phyloP scores from a whole-genome alignment of 345 rosid genomes.

The Salix suchowensis region DNA sequence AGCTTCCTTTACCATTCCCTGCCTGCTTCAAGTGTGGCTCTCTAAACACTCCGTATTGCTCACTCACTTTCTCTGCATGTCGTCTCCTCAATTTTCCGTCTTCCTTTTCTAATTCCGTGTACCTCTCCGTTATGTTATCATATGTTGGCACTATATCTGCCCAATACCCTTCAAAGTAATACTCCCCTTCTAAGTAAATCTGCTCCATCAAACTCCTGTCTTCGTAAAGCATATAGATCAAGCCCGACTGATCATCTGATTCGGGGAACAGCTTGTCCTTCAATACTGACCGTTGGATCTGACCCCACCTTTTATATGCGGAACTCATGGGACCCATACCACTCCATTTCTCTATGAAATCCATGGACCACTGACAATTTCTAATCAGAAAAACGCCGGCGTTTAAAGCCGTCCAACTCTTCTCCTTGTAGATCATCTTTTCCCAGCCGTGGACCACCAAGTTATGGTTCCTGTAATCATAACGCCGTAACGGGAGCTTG shows the following conservation, averaged over 20 bases:
- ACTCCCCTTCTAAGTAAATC: conserved; percentile 70
- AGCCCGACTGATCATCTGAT: conserved; percentile 88
- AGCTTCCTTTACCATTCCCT: conserved; percentile 50
- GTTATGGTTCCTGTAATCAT: conserved; percentile 48
- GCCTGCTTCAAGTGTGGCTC: conserved; percentile 49
- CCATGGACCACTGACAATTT: conserved; percentile 98
- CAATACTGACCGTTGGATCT: conserved; percentile 55
- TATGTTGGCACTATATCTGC: conserved; percentile 47
- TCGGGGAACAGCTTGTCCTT: conserved; percentile 80
- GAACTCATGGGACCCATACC: conserved; percentile 61
- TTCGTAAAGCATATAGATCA: conserved; percentile 51
- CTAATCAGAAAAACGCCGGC: conserved; percentile 82
- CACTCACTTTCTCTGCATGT: conserved; percentile 93
- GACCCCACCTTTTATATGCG: conserved; percentile 61
- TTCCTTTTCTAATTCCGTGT: conserved; percentile 45
- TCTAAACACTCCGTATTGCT: conserved; percentile 56
- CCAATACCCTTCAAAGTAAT: conserved; percentile 79
- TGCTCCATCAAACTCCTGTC: conserved; percentile 48
- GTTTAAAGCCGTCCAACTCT: conserved; percentile 85
- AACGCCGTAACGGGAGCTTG: conserved; percentile 58
- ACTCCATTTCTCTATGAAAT: conserved; percentile 73
- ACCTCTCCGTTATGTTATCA: conserved; percentile 51
- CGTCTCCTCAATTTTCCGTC: conserved; percentile 49
- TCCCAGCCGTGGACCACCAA: conserved; percentile 92
- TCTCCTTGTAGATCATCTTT: conserved; percentile 42